These are phyloP conservation scores for Neurospora tetraspora DNA, from an alignment of 495 filamentous ascomycete genomes.

Conservation along the genomic window DNA sequence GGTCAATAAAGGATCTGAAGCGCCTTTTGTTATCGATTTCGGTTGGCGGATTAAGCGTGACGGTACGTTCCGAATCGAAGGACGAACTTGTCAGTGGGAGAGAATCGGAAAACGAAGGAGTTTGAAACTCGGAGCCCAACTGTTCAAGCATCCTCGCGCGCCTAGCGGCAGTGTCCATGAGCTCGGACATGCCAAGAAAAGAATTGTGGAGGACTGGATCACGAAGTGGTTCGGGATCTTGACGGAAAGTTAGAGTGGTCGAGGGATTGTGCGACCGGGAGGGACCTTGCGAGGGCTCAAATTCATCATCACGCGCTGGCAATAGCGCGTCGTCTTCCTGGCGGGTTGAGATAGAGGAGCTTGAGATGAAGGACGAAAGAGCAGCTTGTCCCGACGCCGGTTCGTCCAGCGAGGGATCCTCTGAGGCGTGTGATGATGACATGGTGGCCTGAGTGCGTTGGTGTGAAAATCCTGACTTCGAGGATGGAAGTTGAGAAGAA, in stretches of 20 bases:
- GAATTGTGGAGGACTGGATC: background rate
- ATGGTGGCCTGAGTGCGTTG: background rate
- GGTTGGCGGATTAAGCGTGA: background rate
- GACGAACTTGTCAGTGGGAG: background rate
- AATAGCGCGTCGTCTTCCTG: background rate
- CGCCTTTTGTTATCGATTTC: constrained; percentile 5
- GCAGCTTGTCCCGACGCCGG: background rate
- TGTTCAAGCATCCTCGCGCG: background rate
- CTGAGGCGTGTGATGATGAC: background rate
- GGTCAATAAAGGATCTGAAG: constrained; percentile 11
- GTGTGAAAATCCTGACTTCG: background rate
- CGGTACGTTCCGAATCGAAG: background rate
- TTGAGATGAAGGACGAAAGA: background rate
- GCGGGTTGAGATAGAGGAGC: background rate
- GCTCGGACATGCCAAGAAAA: background rate
- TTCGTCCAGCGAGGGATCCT: background rate
- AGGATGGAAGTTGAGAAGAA: background rate
- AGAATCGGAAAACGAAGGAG: background rate
- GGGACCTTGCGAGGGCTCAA: background rate
- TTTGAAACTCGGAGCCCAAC: background rate
- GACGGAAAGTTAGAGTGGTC: background rate
- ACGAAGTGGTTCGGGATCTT: background rate
- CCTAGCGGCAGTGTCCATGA: background rate
- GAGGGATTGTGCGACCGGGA: background rate
- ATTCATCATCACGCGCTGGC: background rate